These are phyloP conservation scores for Pythium plurisporium DNA, from an alignment of 352 stramenopile genomes.

Conservation along the genomic window DNA sequence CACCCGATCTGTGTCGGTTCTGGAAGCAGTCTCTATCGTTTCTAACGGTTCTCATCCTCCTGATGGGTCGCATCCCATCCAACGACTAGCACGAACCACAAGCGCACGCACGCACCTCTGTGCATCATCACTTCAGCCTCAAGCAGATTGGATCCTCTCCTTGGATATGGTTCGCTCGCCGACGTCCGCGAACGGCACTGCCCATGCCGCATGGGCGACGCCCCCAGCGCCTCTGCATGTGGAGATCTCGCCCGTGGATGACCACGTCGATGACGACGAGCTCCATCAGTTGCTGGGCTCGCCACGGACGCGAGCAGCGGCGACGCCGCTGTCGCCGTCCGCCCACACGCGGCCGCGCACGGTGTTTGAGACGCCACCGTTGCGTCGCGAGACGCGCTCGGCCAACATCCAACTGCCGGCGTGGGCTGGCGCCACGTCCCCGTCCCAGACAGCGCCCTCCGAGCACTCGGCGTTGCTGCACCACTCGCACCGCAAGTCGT, in stretches of 20 bases:
- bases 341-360: conserved; percentile 27
- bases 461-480: conserved; percentile 30
- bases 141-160: too few relatives aligned
- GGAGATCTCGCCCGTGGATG: not conserved
- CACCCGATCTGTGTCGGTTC: too few relatives aligned
- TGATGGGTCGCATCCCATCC: not conserved
- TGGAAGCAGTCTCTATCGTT: not conserved
- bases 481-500: not conserved
- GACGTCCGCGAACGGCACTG: not conserved
- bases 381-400: conserved; percentile 53
- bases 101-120: too few relatives aligned
- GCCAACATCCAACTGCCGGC: conserved; percentile 39
- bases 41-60: not conserved
- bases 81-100: not conserved
- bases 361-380: conserved; percentile 64
- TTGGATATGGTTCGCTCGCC: conserved; percentile 3
- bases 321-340: conserved; percentile 6
- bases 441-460: conserved; percentile 7
- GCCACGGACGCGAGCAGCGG: conserved; percentile 1
- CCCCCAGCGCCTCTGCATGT: conserved; percentile 4
- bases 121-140: too few relatives aligned
- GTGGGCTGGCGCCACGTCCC: conserved; percentile 8
- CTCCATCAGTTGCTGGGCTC: conserved; percentile 9
- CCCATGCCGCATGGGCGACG: not conserved
- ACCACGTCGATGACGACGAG: conserved; percentile 6